Conservation (phyloP, 345 rosid genomes). For the Orychophragmus violaceus region DNA sequence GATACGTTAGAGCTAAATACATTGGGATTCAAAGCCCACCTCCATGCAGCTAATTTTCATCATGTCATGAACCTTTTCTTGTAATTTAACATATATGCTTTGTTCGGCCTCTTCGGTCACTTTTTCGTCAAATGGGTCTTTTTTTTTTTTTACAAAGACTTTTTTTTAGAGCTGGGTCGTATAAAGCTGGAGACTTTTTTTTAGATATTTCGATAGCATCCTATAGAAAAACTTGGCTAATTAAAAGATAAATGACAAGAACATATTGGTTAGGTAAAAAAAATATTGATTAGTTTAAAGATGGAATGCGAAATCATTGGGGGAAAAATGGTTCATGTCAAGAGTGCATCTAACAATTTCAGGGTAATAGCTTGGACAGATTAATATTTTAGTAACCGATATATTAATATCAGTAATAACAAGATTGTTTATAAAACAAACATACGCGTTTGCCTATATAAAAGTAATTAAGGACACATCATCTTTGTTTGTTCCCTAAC, state of each 20-base stretch:
- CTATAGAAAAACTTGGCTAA: not conserved
- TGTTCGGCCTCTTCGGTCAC: not conserved
- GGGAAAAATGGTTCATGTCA: constrained; percentile 16
- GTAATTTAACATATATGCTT: not conserved
- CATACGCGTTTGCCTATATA: not conserved
- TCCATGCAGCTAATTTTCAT: constrained; percentile 33
- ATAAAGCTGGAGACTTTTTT: not conserved
- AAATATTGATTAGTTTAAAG: not conserved
- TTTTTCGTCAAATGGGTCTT: constrained; percentile 8
- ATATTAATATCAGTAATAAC: not conserved
- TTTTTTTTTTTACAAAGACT: too few relatives aligned
- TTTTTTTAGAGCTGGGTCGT: too few relatives aligned
- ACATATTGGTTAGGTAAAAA: not conserved
- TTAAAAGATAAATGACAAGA: not conserved
- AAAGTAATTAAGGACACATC: constrained; percentile 14
- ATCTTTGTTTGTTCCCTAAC: constrained; percentile 24
- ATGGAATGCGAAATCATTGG: constrained; percentile 8
- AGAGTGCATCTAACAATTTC: constrained; percentile 20
- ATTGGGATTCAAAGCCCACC: constrained; percentile 52
- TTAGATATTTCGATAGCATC: not conserved
- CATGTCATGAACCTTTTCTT: not conserved
- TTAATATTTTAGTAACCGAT: not conserved
- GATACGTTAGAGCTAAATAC: constrained; percentile 44
- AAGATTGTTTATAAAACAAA: constrained; percentile 3
- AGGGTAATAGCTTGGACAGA: not conserved